A percentile compares a stretch with the other conserved stretches of the same genome.
Conservation (phyloP, 305 asterid species). For the Rubia occidens region DNA sequence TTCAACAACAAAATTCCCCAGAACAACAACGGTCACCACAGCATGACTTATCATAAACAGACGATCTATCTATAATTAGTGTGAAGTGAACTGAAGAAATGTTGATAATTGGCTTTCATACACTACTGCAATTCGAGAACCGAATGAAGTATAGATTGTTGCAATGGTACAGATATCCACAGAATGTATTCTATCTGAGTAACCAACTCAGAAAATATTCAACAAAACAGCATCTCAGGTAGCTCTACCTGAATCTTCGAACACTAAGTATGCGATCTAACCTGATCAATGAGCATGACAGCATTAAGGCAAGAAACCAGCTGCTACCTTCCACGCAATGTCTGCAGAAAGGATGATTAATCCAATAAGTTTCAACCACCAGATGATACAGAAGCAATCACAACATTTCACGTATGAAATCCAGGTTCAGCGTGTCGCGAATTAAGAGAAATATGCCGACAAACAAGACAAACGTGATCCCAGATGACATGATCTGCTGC, state of each 20-base stretch:
- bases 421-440: conserved; percentile 82
- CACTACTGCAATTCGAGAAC: background rate
- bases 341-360: background rate
- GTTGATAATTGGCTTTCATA: background rate
- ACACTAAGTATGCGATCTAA: background rate
- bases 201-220: background rate
- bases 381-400: conserved; percentile 25
- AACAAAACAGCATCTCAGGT: background rate
- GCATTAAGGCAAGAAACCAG: conserved; percentile 7
- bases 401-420: conserved; percentile 62
- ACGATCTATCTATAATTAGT: background rate
- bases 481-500: conserved; percentile 85
- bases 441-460: conserved; percentile 79
- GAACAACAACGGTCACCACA: background rate
- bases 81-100: background rate
- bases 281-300: background rate
- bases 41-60: background rate
- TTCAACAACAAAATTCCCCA: background rate
- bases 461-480: conserved; percentile 56
- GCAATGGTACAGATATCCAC: conserved; percentile 12
- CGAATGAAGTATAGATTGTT: background rate
- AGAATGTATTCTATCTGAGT: background rate
- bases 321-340: conserved; percentile 8
- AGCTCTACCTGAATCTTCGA: conserved; percentile 5
- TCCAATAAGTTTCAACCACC: background rate